Base-by-base conservation (phyloP, 495 filamentous ascomycete genomes). In the Xylaria telfairii region DNA sequence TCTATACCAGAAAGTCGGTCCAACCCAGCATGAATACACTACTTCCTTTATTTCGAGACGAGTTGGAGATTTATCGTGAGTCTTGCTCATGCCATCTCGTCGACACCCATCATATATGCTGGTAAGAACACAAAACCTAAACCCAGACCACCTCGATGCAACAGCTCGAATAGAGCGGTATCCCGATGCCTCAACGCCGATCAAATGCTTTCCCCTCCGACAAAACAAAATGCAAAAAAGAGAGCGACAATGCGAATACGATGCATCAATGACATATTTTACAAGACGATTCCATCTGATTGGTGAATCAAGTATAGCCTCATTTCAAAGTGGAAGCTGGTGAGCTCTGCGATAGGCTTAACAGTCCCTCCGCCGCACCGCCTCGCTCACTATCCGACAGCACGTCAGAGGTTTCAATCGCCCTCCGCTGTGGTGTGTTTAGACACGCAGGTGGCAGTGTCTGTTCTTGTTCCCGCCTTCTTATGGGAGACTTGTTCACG, bases 361-460 rank as follows among this genome's bases (percentile, higher is more conserved):
- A 64, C 62, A 82, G 24, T 13, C 76, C 80, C 41, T 76, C 79
- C 8, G 77, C 79, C 4, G 78, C 79, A 3, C 75, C 80, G 17
- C 73, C 75, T 26, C 53, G 51, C 30, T 65, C 71, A 32, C 53
- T 72, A 39, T 67, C 75, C 44, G 44, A 65, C 24, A 75, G 54
- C 39, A 17, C 37, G 41, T 26, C 63, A 4, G 60, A 65, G n/a
- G 67, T 72, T 28, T 69, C 68, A 46, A 46, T 34, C 7, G 47
- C 19, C 19, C 37, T 59, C 19, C 21, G 65, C 28, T 63, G 39
- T 37, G 65, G 65, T 13, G 46, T 64, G 15, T 28, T 28, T 2
- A 67, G 39, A n/a, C 19, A 44, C 28, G 47, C 12, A 13, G 63
- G 51, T 30, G 59, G 53, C 30, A 67, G 21, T 24, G 15, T 46